Base-by-base conservation (phyloP, 805 yeast genomes). In the Schwanniomyces polymorphus region DNA sequence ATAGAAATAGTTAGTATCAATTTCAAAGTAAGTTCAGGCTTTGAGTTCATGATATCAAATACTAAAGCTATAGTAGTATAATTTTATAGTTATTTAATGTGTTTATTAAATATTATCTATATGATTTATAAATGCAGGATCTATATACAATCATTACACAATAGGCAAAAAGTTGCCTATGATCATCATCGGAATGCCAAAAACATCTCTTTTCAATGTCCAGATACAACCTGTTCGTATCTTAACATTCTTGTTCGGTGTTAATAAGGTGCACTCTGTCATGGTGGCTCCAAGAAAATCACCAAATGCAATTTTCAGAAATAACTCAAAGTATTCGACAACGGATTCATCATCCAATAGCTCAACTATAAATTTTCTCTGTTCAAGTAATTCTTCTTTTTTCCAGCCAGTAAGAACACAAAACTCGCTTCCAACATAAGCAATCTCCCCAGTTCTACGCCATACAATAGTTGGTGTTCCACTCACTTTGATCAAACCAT, bases 101-200 rank as follows among this genome's bases (percentile, higher is more conserved):
- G 7, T 11, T 14, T 33, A 42, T 18, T 41, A 18, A 28, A 31
- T 41, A 27, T 41, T 9, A 21, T 27, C 23, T 27, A 39, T n/a
- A n/a, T 29, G 7, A 29, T 7, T 17, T 5, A 18, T 21, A 37
- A 37, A 37, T 37, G 39, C 39, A 23, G 39, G 39, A 37, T 37
- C 39, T 37, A 37, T 37, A 21, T 37, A 37, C 27, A 37, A 27
- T 17, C n/a, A 43, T 49, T 70, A 74, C 42, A 82, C 51, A 25
- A 89, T 85, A 0, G 97, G 98, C 56, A 92, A 72, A 63, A 92
- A 92, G 61, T 90, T 94, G 14, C 97, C 98, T 28, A 92, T 80
- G 18, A 94, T 86, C 96, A 92, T 91, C 90, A 94, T 86, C 12
- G 99, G 99, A 44, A 92, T 85, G 7, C 97, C 97, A 68, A 94